Percentiles rank a stretch among this genome's conserved stretches.
phyloP scores from a whole-genome alignment of 306 rosid genomes.

The Corylus americana region DNA sequence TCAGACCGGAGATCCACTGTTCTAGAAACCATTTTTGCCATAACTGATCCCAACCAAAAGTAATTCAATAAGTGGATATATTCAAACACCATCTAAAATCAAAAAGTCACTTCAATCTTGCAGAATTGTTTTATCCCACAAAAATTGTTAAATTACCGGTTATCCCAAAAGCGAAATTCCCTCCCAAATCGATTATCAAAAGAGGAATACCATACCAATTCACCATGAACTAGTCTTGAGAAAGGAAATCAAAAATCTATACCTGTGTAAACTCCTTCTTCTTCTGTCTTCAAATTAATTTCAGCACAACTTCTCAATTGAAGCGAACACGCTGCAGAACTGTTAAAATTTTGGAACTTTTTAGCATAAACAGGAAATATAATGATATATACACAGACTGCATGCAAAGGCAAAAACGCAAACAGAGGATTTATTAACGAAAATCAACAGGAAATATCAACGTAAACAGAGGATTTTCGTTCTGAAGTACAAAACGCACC shows the following conservation, averaged over 20 bases:
- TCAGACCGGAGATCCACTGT: constrained; percentile 87
- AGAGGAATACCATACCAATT: neutral
- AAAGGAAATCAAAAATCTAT: neutral
- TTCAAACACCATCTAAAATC: neutral
- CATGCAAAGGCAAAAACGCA: neutral
- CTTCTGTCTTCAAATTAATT: neutral
- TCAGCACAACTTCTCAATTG: neutral
- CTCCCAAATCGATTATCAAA: neutral
- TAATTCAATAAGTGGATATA: neutral
- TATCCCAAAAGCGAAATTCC: neutral
- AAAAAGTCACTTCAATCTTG: too few relatives aligned
- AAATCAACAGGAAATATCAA: neutral
- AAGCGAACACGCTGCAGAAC: neutral
- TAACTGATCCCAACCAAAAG: constrained; percentile 20
- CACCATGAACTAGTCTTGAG: neutral
- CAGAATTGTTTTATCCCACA: too few relatives aligned
- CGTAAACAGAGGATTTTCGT: neutral
- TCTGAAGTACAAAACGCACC: neutral
- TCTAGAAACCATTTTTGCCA: constrained; percentile 64
- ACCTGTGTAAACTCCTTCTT: neutral
- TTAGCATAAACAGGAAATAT: neutral
- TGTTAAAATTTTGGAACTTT: neutral
- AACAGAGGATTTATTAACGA: neutral
- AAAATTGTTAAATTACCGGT: too few relatives aligned
- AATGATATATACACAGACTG: neutral